Evolutionary conservation across 1,284 basidiomycete species (phyloP).

Genomic region (Malassezia nana): DNA sequence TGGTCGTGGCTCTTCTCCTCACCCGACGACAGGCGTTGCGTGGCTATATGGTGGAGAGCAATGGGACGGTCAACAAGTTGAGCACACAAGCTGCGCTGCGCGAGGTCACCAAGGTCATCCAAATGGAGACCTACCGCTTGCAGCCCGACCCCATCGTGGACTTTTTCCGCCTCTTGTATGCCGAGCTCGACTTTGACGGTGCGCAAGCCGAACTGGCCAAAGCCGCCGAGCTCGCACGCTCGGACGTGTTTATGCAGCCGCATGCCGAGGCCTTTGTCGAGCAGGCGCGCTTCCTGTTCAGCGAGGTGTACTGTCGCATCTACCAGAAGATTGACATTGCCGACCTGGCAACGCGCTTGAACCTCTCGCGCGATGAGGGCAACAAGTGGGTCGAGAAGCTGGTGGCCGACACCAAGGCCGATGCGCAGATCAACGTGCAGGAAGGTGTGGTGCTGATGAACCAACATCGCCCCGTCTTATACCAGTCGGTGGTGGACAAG

Average conservation of each 20-base stretch:
- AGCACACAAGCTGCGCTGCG: constrained; percentile 40
- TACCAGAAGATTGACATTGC: constrained; percentile 91
- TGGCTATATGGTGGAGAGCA: constrained; percentile 35
- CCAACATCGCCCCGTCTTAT: constrained; percentile 75
- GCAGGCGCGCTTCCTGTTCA: constrained; percentile 86
- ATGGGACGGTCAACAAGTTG: constrained; percentile 36
- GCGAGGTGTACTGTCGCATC: constrained; percentile 93
- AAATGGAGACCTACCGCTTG: constrained; percentile 48
- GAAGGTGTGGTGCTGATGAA: constrained; percentile 94
- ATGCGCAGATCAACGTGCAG: constrained; percentile 93
- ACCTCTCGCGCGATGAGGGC: constrained; percentile 81
- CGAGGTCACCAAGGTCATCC: constrained; percentile 42
- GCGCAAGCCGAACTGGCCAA: constrained; percentile 71
- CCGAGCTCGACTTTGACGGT: constrained; percentile 81
- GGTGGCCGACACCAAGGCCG: constrained; percentile 89
- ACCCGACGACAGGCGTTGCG: constrained; percentile 58
- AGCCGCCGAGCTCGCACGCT: constrained; percentile 71
- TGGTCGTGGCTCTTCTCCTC: constrained; percentile 82
- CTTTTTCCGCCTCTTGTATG: constrained; percentile 84
- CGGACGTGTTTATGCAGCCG: constrained; percentile 88
- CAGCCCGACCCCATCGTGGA: constrained; percentile 91
- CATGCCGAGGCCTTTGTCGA: constrained; percentile 89
- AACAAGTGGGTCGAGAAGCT: constrained; percentile 99
- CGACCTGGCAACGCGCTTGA: constrained; percentile 86
- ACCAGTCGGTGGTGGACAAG: constrained; percentile 91